Conservation (phyloP, 1,139 yeast genomes). For the Magnusiomyces tetraspermus region DNA sequence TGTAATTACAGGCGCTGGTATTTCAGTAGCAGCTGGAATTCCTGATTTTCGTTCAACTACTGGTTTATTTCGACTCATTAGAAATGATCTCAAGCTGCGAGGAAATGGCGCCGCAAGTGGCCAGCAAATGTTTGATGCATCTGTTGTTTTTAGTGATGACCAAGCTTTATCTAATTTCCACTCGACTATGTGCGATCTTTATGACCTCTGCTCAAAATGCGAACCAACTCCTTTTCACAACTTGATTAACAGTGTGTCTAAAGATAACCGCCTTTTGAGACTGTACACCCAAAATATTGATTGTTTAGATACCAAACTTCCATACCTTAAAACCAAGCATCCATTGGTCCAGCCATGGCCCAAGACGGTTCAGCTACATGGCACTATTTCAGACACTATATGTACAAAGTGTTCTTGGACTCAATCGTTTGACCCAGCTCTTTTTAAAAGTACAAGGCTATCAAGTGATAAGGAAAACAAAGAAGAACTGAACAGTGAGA, state of each 20-base stretch:
- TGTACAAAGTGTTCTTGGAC: constrained; percentile 66
- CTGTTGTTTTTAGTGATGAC: constrained; percentile 55
- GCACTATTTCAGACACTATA: constrained; percentile 57
- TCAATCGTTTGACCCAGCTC: constrained; percentile 35
- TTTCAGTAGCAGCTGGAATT: constrained; percentile 82
- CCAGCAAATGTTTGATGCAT: constrained; percentile 70
- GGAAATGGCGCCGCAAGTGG: constrained; percentile 40
- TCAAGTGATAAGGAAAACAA: background rate
- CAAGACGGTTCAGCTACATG: constrained; percentile 65
- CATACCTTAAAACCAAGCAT: constrained; percentile 40
- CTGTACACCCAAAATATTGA: constrained; percentile 47
- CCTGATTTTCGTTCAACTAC: constrained; percentile 79
- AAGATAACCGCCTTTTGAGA: constrained; percentile 54
- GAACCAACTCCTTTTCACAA: constrained; percentile 66
- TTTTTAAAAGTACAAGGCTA: constrained; percentile 24
- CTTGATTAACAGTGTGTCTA: constrained; percentile 49
- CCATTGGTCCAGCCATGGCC: constrained; percentile 44
- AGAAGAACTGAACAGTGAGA: background rate
- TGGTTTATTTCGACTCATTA: constrained; percentile 63
- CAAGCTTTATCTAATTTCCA: constrained; percentile 57
- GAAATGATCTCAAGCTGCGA: constrained; percentile 34
- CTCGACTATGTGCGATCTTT: constrained; percentile 58
- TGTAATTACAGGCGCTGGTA: constrained; percentile 74
- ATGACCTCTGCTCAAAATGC: constrained; percentile 47
- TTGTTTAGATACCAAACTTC: constrained; percentile 37